phyloP scores from a whole-genome alignment of 805 yeast genomes.

The Candida nitratophila region DNA sequence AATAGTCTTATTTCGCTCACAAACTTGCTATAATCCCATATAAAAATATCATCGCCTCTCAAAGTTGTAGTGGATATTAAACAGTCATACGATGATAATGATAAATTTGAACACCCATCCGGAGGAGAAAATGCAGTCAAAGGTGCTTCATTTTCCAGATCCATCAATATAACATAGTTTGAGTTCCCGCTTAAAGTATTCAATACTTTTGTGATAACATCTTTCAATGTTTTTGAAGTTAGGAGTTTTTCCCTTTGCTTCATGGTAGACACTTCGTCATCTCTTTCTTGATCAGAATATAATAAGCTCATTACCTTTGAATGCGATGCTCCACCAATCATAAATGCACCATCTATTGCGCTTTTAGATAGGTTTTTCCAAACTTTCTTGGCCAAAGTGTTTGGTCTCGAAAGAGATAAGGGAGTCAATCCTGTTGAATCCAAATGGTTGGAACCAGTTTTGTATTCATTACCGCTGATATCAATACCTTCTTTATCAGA shows the following conservation, averaged over 20 bases:
- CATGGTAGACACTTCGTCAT: background rate
- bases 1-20: conserved; percentile 44
- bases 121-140: conserved; percentile 47
- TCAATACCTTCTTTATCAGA: too few relatives aligned
- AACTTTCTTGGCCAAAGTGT: conserved; percentile 41
- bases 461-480: too few relatives aligned
- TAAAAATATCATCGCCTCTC: conserved; percentile 55
- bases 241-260: conserved; percentile 6
- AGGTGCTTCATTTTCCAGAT: conserved; percentile 33
- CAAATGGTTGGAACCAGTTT: too few relatives aligned
- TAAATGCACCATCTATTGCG: conserved; percentile 35
- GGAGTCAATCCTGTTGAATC: conserved; percentile 29
- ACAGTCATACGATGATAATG: conserved; percentile 56
- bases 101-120: conserved; percentile 52
- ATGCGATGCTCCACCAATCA: conserved; percentile 24
- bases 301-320: conserved; percentile 34
- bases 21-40: conserved; percentile 55
- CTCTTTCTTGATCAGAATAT: conserved; percentile 5
- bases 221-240: conserved; percentile 15
- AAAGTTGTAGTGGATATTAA: conserved; percentile 44
- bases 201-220: conserved; percentile 19
- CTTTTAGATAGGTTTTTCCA: conserved; percentile 41
- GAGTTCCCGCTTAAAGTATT: conserved; percentile 23
- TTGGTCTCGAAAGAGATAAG: conserved; percentile 37
- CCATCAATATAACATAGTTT: conserved; percentile 37